phyloP scores from a whole-genome alignment of 495 filamentous ascomycete species.

The Letharia columbiana region DNA sequence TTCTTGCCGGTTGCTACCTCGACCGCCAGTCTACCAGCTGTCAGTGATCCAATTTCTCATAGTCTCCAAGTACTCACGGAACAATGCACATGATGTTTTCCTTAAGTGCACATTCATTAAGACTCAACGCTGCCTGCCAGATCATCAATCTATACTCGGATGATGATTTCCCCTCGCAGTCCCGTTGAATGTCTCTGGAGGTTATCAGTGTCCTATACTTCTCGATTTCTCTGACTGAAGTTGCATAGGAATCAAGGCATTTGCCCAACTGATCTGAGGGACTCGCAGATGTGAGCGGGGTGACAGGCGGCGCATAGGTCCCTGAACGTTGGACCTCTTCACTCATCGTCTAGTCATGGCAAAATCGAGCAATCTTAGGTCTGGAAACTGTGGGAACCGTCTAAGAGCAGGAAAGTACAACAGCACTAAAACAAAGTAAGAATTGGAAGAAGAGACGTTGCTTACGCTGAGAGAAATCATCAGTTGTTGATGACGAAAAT shows the following conservation, averaged over 20 bases:
- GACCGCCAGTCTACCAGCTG: neutral
- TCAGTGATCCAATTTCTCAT: neutral
- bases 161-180: neutral
- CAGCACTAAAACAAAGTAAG: no score
- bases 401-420: no score
- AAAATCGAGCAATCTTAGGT: neutral
- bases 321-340: neutral
- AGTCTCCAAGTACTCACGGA: neutral
- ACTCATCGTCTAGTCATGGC: neutral
- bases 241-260: neutral
- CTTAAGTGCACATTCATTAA: neutral
- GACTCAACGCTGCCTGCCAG: neutral
- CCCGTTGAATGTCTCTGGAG: neutral
- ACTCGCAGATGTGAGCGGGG: neutral
- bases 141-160: neutral
- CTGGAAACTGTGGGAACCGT: neutral
- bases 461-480: neutral
- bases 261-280: neutral
- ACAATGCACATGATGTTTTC: neutral
- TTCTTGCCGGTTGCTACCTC: neutral
- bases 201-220: neutral
- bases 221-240: neutral
- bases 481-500: neutral
- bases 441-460: neutral
- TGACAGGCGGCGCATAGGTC: neutral